Evolutionary conservation across 495 filamentous ascomycete genomes (phyloP).

Genomic region (Penicillium manginii): DNA sequence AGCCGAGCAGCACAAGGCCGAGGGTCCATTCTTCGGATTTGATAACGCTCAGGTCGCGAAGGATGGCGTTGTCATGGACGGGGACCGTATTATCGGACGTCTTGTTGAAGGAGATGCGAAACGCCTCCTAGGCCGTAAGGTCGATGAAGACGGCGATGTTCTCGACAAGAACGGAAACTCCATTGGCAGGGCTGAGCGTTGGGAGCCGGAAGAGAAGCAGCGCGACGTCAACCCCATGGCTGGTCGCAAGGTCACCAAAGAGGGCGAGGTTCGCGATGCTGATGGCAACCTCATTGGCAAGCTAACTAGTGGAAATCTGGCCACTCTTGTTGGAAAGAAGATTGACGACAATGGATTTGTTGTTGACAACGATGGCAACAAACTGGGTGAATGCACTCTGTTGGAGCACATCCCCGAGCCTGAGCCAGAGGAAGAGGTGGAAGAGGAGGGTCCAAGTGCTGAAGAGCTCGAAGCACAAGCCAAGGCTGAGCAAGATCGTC

Average conservation of each 20-base stretch:
- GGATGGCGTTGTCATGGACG: constrained; percentile 70
- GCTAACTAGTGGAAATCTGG: constrained; percentile 73
- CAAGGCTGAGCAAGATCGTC: constrained; percentile 66
- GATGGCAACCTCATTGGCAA: constrained; percentile 82
- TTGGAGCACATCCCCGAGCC: constrained; percentile 72
- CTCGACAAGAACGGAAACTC: constrained; percentile 81
- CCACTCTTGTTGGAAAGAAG: constrained; percentile 71
- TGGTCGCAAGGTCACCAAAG: constrained; percentile 76
- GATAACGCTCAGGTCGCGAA: constrained; percentile 72
- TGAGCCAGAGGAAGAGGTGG: constrained; percentile 42
- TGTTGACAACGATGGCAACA: constrained; percentile 78
- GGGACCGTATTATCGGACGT: constrained; percentile 72
- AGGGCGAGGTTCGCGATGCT: constrained; percentile 80
- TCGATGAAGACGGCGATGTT: constrained; percentile 85
- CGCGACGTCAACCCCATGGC: constrained; percentile 69
- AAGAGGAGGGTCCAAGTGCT: constrained; percentile 38
- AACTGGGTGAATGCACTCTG: constrained; percentile 78
- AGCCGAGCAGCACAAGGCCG: constrained; percentile 67
- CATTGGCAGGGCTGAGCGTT: constrained; percentile 80
- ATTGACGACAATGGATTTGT: constrained; percentile 89
- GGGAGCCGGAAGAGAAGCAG: constrained; percentile 76
- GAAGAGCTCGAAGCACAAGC: constrained; percentile 58
- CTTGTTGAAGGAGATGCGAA: constrained; percentile 74
- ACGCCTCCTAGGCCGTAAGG: constrained; percentile 70
- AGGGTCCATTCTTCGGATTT: constrained; percentile 80